Evolutionary conservation across 495 filamentous ascomycete species (phyloP), one percentile per base, ranked within the genome.

Genomic region (Hypoxylon rickii): DNA sequence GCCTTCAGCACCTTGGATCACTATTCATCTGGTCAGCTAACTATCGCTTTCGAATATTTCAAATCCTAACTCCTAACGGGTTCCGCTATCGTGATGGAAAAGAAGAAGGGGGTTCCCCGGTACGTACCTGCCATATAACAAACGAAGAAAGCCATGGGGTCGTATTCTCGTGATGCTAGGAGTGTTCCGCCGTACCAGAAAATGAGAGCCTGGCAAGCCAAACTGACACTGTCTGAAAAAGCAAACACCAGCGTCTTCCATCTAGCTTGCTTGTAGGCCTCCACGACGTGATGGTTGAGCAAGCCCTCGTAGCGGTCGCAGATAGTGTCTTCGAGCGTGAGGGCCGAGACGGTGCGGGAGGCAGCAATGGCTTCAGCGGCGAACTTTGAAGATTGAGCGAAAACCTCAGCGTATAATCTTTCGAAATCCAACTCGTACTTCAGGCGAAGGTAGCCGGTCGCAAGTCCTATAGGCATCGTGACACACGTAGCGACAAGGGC

Each of bases 351-450:
- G 7, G 83, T 86, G 17, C 83, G 67, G 63, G 83, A 83, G 6
- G 82, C 82, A 3, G 76, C 70, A 38, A 85, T 80, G 11, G 83
- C 71, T 67, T 86, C 83, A 45, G 82, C 76, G n/a, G 81, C 82
- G 42, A 84, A 85, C 51, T 81, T 76, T 16, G 81, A 81, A 33
- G 72, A 77, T 51, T 85, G 81, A 20, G 77, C 74, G 50, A 84
- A 86, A 8, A 83, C 78, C 10, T 73, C 74, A 6, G 75, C 73
- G 59, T 80, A 80, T 70, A 83, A 73, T 46, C 73, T 72, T 58
- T 81, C 79, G 63, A 85, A 83, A 36, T 80, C 72, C 8, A 81
- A 63, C 61, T 85, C 81, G 60, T 81, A 80, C 19, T 73, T 70
- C 17, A 85, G 55, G 12, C 81, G 75, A 38, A 76, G 73, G 53